A percentile compares a stretch with the other conserved stretches of the same genome.
These are phyloP conservation scores for Saccharomycopsis javanensis DNA, from an alignment of 805 yeast species.

Conservation along the genomic window DNA sequence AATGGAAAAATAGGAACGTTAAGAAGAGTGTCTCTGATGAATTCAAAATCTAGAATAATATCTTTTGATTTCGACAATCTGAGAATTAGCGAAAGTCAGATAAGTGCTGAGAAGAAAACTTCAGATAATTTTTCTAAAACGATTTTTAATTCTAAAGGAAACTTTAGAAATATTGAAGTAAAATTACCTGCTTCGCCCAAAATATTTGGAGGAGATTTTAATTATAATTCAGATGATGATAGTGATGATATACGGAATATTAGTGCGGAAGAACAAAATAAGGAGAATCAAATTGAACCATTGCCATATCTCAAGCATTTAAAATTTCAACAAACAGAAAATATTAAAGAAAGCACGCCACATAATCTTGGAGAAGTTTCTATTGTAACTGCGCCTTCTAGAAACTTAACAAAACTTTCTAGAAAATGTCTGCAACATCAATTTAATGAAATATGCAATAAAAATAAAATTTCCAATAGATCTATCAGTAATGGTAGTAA, in stretches of 20 bases:
- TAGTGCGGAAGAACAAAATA: background rate
- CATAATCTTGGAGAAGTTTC: background rate
- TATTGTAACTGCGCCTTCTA: background rate
- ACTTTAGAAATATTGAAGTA: too few species aligned
- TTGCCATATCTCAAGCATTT: background rate
- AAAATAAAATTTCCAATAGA: background rate
- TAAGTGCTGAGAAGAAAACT: background rate
- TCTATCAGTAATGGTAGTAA: background rate
- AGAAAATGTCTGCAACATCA: background rate
- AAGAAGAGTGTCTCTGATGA: background rate
- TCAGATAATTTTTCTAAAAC: background rate
- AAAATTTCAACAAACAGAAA: background rate
- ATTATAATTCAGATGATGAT: background rate
- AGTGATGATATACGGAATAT: background rate
- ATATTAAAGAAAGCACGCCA: background rate
- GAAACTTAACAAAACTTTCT: background rate
- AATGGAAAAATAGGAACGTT: background rate
- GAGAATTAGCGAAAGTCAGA: background rate
- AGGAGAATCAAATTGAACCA: background rate
- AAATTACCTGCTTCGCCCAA: background rate
- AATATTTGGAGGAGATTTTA: background rate
- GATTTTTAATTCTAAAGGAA: background rate
- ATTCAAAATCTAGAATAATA: conserved; percentile 9
- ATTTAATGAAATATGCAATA: too few species aligned
- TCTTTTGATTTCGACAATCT: conserved; percentile 19